These are phyloP conservation scores for Ananas comosus DNA, from an alignment of 176 grass and related monocot species.

Conservation along the genomic window DNA sequence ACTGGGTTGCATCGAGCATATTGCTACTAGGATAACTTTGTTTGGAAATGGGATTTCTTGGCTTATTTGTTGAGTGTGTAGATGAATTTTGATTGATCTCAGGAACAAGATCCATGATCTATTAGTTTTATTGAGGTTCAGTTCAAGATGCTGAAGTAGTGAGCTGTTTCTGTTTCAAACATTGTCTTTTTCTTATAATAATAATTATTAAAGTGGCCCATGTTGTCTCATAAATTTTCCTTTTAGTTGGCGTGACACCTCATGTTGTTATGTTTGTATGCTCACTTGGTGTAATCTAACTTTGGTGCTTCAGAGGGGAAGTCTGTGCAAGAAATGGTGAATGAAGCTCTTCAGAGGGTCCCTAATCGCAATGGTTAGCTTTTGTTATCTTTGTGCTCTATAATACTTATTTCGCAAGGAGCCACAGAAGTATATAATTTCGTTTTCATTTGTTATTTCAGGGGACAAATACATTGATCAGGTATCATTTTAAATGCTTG, in stretches of 20 bases:
- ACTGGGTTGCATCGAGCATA: too few species aligned
- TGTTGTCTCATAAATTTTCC: neutral
- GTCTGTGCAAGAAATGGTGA: constrained; percentile 89
- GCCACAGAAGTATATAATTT: constrained; percentile 18
- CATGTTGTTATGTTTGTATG: constrained; percentile 1
- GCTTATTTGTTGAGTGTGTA: too few species aligned
- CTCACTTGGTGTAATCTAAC: neutral
- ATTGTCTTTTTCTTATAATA: neutral
- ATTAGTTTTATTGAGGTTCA: too few species aligned
- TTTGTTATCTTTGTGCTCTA: constrained; percentile 1
- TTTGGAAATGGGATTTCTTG: too few species aligned
- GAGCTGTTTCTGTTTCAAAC: neutral
- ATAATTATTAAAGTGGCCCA: neutral
- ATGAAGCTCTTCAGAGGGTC: constrained; percentile 72
- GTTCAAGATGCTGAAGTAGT: too few species aligned
- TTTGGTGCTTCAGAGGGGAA: constrained; percentile 74
- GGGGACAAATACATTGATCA: constrained; percentile 75
- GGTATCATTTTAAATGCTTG: constrained; percentile 41
- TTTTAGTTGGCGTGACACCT: neutral
- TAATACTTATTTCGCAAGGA: constrained; percentile 4
- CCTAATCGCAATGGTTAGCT: constrained; percentile 73
- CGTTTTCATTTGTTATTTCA: constrained; percentile 38
- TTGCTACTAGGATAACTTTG: too few species aligned
- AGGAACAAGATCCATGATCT: too few species aligned
- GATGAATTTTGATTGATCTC: too few species aligned